Evolutionary conservation across 2,329 filamentous ascomycete genomes (phyloP).

Genomic region (Microsporum audouinii): DNA sequence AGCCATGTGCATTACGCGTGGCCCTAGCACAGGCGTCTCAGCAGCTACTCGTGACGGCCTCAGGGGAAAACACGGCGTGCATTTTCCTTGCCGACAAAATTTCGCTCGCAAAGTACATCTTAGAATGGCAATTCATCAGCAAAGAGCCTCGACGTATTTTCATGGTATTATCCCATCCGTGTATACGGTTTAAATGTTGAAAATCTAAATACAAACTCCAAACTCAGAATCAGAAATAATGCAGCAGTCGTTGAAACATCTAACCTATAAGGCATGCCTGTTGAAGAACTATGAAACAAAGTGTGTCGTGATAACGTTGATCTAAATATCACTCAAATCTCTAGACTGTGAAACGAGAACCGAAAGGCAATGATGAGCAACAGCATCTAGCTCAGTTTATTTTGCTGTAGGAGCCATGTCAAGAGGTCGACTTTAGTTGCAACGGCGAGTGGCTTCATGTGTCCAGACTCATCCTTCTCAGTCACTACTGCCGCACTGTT

Average conservation of each 20-base stretch:
- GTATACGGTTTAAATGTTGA: constrained; percentile 2
- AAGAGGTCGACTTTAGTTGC: constrained; percentile 95
- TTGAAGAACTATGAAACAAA: constrained; percentile 1
- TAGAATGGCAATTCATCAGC: background rate
- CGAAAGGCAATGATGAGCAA: background rate
- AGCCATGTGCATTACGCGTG: background rate
- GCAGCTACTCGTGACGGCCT: no score
- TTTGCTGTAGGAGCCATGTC: constrained; percentile 73
- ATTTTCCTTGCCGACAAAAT: background rate
- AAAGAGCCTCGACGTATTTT: background rate
- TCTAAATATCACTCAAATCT: background rate
- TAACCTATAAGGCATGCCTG: constrained; percentile 1
- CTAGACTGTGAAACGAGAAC: background rate
- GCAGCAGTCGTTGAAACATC: constrained; percentile 2
- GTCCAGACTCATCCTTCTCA: constrained; percentile 52
- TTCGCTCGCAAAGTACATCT: background rate
- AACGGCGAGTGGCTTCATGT: constrained; percentile 70
- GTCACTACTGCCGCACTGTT: constrained; percentile 94
- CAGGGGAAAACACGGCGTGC: no score
- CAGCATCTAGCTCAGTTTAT: constrained; percentile 16
- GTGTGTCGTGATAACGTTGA: background rate
- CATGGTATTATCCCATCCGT: background rate
- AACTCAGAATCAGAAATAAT: background rate
- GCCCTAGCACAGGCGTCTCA: no score
- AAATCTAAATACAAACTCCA: constrained; percentile 1